A percentile compares a stretch with the other conserved stretches of the same genome.
These are phyloP conservation scores for Scedosporium boydii DNA, from an alignment of 2,329 filamentous ascomycete species.

Conservation along the genomic window DNA sequence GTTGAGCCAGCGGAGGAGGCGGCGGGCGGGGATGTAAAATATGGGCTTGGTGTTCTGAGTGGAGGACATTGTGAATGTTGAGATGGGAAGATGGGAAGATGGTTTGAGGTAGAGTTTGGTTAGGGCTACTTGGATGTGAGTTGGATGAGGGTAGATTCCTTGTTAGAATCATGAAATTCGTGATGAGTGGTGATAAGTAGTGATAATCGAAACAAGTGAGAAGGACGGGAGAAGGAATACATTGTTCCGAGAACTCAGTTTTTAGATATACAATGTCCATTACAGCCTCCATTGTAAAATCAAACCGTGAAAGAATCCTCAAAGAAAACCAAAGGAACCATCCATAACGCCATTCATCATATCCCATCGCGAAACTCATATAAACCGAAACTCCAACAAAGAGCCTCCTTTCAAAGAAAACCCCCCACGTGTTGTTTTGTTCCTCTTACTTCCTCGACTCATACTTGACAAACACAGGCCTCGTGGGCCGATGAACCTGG, in stretches of 20 bases:
- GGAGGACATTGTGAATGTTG: not conserved
- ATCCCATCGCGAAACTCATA: too few relatives aligned
- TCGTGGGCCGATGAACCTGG: not conserved
- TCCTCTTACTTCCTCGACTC: not conserved
- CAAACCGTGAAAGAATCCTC: too few relatives aligned
- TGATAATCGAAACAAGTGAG: too few relatives aligned
- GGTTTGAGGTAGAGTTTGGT: not conserved
- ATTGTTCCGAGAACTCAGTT: too few relatives aligned
- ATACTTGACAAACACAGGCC: slow-evolving; percentile 1
- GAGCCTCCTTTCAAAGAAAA: not conserved
- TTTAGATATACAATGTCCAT: too few relatives aligned
- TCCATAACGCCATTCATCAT: too few relatives aligned
- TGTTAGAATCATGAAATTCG: too few relatives aligned
- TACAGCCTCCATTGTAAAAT: too few relatives aligned
- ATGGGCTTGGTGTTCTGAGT: not conserved
- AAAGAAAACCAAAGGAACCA: too few relatives aligned
- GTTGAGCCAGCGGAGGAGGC: not conserved
- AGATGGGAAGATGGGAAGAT: not conserved
- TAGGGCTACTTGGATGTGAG: not conserved
- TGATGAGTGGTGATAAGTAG: too few relatives aligned
- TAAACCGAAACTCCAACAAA: not conserved
- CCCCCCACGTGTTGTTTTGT: too few relatives aligned
- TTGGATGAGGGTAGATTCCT: not conserved
- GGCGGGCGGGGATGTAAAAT: not conserved
- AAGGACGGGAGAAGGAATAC: too few relatives aligned